These are phyloP conservation scores for Boletus semigastroideus DNA, from an alignment of 1,284 basidiomycete genomes.

Conservation along the genomic window DNA sequence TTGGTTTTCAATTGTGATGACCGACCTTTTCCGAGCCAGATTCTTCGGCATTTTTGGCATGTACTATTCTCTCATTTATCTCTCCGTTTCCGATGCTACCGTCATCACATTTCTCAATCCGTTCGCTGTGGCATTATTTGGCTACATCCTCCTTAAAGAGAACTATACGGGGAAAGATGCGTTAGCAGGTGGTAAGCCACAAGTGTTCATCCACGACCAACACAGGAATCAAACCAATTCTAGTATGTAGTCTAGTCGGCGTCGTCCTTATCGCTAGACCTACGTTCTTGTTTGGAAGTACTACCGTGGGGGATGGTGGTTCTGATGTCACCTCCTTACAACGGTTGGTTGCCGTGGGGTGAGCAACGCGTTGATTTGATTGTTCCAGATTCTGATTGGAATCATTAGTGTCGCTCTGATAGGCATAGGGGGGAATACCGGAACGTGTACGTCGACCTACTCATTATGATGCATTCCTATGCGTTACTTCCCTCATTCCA, in stretches of 20 bases:
- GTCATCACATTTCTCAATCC: constrained; percentile 78
- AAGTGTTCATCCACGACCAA: neutral
- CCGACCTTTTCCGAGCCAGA: constrained; percentile 28
- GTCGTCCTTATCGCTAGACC: constrained; percentile 64
- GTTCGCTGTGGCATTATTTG: constrained; percentile 66
- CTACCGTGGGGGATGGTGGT: constrained; percentile 7
- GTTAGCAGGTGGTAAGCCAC: constrained; percentile 56
- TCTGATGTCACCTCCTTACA: constrained; percentile 39
- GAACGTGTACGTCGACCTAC: constrained; percentile 35
- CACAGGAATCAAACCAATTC: constrained; percentile 17
- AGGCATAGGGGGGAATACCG: constrained; percentile 61
- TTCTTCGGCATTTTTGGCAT: constrained; percentile 65
- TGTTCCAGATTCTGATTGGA: neutral
- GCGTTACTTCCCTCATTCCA: neutral
- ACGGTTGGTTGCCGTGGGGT: constrained; percentile 54
- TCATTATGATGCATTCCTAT: neutral
- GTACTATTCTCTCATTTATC: constrained; percentile 69
- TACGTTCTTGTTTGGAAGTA: constrained; percentile 43
- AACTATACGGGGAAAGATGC: constrained; percentile 57
- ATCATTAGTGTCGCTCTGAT: constrained; percentile 48
- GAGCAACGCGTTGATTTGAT: constrained; percentile 8
- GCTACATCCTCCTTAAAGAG: constrained; percentile 68
- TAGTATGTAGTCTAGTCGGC: constrained; percentile 55
- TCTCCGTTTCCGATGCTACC: constrained; percentile 73
- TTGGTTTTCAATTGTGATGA: neutral